A percentile compares a stretch with the other conserved stretches of the same genome.
phyloP scores from a whole-genome alignment of 2,329 filamentous ascomycete species.

The Microcera coccophila region DNA sequence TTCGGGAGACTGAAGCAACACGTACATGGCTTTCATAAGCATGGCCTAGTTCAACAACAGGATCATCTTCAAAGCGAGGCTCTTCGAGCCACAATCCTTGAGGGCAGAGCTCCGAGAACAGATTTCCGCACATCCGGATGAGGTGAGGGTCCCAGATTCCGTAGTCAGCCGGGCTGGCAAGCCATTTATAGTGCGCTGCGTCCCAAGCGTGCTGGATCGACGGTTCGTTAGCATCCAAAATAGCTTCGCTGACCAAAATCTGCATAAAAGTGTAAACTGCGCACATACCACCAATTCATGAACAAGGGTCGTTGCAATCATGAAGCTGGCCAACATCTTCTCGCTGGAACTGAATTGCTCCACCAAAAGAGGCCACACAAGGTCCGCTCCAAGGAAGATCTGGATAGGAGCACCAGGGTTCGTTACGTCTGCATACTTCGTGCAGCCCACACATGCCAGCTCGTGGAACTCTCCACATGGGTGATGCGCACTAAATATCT shows the following conservation, averaged over 20 bases:
- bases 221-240: constrained; percentile 3
- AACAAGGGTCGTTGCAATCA: constrained; percentile 19
- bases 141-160: constrained; percentile 10
- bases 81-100: constrained; percentile 4
- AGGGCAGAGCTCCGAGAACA: constrained; percentile 10
- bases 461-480: not conserved
- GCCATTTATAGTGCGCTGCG: constrained; percentile 11
- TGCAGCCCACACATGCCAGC: not conserved
- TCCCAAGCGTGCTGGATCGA: constrained; percentile 18
- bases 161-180: constrained; percentile 11
- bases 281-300: constrained; percentile 30
- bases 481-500: constrained; percentile 13
- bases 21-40: constrained; percentile 21
- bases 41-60: constrained; percentile 20
- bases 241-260: not conserved
- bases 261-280: not conserved
- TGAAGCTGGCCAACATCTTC: constrained; percentile 20
- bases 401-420: not conserved
- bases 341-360: constrained; percentile 23
- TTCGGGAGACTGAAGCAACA: not conserved
- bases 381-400: constrained; percentile 15
- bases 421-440: not conserved
- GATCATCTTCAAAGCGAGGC: constrained; percentile 24
- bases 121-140: constrained; percentile 8
- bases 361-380: constrained; percentile 24